A percentile compares a stretch with the other conserved stretches of the same genome.
Evolutionary conservation across 768 basidiomycete genomes (phyloP).

Genomic region (Antrodiella citrinella): DNA sequence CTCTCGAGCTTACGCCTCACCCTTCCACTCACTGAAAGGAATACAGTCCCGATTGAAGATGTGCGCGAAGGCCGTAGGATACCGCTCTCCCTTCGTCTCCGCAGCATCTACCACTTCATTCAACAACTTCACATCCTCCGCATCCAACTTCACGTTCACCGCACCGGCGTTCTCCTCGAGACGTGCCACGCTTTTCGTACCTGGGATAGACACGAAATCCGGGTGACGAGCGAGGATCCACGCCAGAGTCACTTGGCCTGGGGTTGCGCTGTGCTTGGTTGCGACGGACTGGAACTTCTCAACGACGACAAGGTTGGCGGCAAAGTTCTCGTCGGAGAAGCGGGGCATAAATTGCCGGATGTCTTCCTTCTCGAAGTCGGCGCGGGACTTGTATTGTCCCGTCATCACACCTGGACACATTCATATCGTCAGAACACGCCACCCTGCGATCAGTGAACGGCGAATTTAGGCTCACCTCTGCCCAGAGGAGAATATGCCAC

Average conservation of each 20-base stretch:
- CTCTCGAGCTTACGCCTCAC: too few relatives aligned
- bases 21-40: too few relatives aligned
- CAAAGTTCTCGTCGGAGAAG: slow-evolving; percentile 15
- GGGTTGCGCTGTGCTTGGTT: slow-evolving; percentile 10
- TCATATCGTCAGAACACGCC: too few relatives aligned
- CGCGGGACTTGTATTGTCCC: slow-evolving; percentile 24
- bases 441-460: too few relatives aligned
- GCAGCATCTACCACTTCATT: slow-evolving; percentile 7
- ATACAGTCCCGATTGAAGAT: too few relatives aligned
- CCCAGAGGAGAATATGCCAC: slow-evolving; percentile 32
- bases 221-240: slow-evolving; percentile 19
- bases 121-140: slow-evolving; percentile 2
- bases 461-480: too few relatives aligned
- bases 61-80: too few relatives aligned
- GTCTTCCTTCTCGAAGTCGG: slow-evolving; percentile 30
- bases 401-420: too few relatives aligned
- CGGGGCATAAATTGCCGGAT: slow-evolving; percentile 17
- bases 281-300: slow-evolving; percentile 19
- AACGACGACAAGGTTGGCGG: too few relatives aligned
- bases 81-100: slow-evolving; percentile 5
- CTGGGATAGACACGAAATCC: slow-evolving; percentile 20
- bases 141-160: slow-evolving; percentile 2
- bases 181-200: slow-evolving; percentile 11
- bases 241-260: slow-evolving; percentile 23
- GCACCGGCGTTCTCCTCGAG: slow-evolving; percentile 9